A percentile compares a stretch with the other conserved stretches of the same genome.
Conservation (phyloP, 2,329 filamentous ascomycete genomes). For the Gremmenia infestans region DNA sequence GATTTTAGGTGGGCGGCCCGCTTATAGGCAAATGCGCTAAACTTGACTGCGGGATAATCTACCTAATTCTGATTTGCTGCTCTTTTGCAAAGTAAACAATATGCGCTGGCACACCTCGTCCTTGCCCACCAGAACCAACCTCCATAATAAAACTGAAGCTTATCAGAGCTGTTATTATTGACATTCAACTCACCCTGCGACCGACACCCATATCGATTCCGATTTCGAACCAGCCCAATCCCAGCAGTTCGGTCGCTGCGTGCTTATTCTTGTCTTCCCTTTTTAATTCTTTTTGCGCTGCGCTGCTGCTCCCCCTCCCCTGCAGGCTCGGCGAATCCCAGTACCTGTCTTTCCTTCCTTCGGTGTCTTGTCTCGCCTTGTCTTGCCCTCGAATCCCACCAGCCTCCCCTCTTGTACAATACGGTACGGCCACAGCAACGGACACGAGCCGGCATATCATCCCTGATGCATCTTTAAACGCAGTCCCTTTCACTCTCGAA, state of each 20-base stretch:
- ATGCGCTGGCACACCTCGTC: neutral
- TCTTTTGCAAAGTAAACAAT: neutral
- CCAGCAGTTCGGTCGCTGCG: neutral
- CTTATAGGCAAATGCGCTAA: neutral
- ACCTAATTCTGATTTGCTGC: neutral
- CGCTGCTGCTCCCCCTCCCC: neutral
- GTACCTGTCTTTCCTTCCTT: neutral
- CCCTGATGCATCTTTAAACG: conserved; percentile 22
- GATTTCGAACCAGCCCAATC: neutral
- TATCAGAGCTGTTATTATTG: neutral
- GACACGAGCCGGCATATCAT: conserved; percentile 6
- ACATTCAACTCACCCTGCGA: neutral
- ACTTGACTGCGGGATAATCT: too few species aligned
- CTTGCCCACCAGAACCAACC: neutral
- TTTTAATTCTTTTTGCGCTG: neutral
- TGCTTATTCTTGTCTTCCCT: neutral
- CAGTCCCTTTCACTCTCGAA: conserved; percentile 14
- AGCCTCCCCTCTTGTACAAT: conserved; percentile 6
- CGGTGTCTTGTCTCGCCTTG: neutral
- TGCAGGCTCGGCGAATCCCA: conserved; percentile 1
- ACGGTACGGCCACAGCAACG: neutral
- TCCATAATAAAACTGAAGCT: too few species aligned
- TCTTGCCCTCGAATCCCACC: neutral
- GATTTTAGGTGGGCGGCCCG: neutral
- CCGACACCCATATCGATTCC: neutral